Evolutionary conservation across 2,329 filamentous ascomycete genomes (phyloP), one percentile per base, ranked within the genome.

Genomic region (Colletotrichum graminicola): DNA sequence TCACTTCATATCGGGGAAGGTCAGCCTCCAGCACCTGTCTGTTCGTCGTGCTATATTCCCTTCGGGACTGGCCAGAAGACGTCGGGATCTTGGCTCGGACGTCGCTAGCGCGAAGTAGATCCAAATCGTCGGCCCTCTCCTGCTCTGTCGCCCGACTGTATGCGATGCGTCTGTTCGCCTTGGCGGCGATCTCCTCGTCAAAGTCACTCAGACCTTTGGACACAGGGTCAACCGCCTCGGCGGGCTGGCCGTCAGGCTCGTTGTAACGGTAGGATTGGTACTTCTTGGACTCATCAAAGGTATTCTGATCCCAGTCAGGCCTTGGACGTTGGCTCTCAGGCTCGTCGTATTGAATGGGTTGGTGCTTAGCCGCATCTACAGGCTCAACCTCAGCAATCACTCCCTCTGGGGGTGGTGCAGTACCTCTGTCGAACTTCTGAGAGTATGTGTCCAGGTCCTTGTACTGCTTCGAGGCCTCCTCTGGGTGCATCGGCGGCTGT

Each of bases 401-500:
- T 8, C 66, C 49, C 34, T 69, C 69, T 32, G 66, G 67, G 10
- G 47, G 62, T 36, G 67, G 54, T 11, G 72, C 71, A 45, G 75
- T 60, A 2, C 75, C 76, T 63, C 80, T 75, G 2, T 75, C 75
- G 51, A 76, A 74, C 29, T 67, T 61, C 5, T 74, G 62, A 5
- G 76, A 74, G 66, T 84, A 84, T 12, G 77, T 76, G 51, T 74
- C 64, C 47, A 84, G 72, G 65, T 84, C 82, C 8, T 75, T 45
- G 67, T 83, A 83, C 55, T 79, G 74, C 74, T 82, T 82, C 1
- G 80, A 80, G 2, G 76, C 77, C 68, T 82, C 80, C 51, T 82
- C 80, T 0, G 79, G 75, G 41, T 71, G 64, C 51, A 68, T 56
- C 4, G 72, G 71, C 16, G 73, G 73, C 62, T 66, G 56, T 12